These are phyloP conservation scores for Gentiana straminea DNA, from an alignment of 257 asterid species.

Conservation along the genomic window DNA sequence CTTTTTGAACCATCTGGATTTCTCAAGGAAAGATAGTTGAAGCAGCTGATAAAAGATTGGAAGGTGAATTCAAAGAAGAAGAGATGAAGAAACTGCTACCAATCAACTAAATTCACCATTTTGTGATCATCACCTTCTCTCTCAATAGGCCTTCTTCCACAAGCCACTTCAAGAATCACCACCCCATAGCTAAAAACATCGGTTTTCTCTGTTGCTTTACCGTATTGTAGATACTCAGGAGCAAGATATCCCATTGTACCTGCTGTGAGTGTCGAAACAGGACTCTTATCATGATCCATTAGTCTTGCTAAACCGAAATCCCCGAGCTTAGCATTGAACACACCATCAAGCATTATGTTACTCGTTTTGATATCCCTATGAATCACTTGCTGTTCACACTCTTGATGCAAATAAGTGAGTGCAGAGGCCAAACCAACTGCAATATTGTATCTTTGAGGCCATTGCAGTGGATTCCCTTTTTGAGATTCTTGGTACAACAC, in stretches of 20 bases:
- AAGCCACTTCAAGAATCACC: conserved; percentile 32
- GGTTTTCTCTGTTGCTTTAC: conserved; percentile 12
- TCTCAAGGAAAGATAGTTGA: conserved; percentile 20
- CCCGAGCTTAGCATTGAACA: conserved; percentile 13
- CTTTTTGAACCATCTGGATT: conserved; percentile 65
- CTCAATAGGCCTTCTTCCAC: conserved; percentile 91
- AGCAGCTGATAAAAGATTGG: too few relatives aligned
- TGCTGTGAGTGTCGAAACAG: conserved; percentile 13
- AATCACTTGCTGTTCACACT: conserved; percentile 13
- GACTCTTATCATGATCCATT: conserved; percentile 8
- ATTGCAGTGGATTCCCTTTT: neutral
- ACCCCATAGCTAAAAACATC: conserved; percentile 19
- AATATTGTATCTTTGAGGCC: conserved; percentile 13
- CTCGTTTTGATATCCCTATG: conserved; percentile 22
- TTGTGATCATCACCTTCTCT: conserved; percentile 42
- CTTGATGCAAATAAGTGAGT: conserved; percentile 17
- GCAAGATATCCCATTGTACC: conserved; percentile 17
- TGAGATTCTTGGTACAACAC: neutral
- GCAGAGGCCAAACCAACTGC: conserved; percentile 22
- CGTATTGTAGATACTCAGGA: conserved; percentile 9
- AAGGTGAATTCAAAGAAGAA: conserved; percentile 36
- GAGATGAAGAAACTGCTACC: conserved; percentile 73
- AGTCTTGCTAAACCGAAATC: conserved; percentile 18
- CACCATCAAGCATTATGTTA: conserved; percentile 16
- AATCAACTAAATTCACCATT: conserved; percentile 89